phyloP scores from a whole-genome alignment of 225 moss, liverwort and hornwort species.

The Antitrichia curtipendula region DNA sequence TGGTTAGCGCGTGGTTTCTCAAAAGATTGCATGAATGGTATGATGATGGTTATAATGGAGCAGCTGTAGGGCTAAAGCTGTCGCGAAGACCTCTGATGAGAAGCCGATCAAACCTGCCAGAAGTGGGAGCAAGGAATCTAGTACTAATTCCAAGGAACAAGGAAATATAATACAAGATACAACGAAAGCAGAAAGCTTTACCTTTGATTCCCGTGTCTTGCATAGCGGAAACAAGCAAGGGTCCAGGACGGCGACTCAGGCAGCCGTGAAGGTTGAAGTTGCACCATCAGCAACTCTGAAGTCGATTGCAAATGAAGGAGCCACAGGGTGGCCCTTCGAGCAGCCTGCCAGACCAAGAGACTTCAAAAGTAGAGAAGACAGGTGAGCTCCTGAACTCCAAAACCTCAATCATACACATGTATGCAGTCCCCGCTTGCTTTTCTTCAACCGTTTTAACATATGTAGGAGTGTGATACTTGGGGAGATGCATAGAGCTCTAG shows the following conservation, averaged over 20 bases:
- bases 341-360: conserved; percentile 5
- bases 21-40: neutral
- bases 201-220: neutral
- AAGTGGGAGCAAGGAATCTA: neutral
- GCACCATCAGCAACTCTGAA: neutral
- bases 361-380: conserved; percentile 29
- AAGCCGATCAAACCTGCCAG: neutral
- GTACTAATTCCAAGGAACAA: neutral
- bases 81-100: neutral
- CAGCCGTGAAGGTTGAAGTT: neutral
- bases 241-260: neutral
- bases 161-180: neutral
- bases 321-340: conserved; percentile 4
- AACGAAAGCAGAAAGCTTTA: neutral
- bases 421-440: neutral
- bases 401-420: neutral
- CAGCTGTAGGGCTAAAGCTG: conserved; percentile 15
- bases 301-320: neutral
- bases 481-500: neutral
- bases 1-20: neutral
- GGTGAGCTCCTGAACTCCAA: neutral
- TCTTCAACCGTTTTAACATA: neutral
- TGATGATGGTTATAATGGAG: neutral
- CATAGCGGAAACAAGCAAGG: conserved; percentile 17
- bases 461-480: neutral